Base-by-base conservation (phyloP, 371 early-diverging fungal species). In the Mucor indicus region DNA sequence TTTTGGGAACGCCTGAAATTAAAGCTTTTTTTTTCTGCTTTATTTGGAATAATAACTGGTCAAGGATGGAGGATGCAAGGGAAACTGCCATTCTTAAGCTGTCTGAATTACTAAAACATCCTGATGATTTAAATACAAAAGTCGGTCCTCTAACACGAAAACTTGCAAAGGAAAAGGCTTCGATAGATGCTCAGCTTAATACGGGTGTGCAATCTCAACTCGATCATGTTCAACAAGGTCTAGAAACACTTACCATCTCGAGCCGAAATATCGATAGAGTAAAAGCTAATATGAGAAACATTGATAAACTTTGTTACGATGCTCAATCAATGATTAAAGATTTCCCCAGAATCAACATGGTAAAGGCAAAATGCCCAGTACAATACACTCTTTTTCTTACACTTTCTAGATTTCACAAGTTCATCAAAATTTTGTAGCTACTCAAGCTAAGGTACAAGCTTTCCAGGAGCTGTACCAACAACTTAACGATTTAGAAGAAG, bases 181-280 rank as follows among this genome's bases (percentile, higher is more conserved):
- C 88, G 11, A 85, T 95, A 20, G 97, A 98, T 64, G 95, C 96
- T 17, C 97, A 96, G 60, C 81, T 98, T 27, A 93, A 91, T 58
- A 87, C 92, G 3, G 93, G 89, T 15, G 93, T 93, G 36, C 95
- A 96, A 67, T 70, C 84, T 30, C 95, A 93, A 64, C 83, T 96
- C 36, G 95, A 94, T 67, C 92, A 91, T 54, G 88, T 91, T 8
- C 89, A 90, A 56, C 84, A 86, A 50, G 96, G 95, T 21, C 65
- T 98, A 24, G 90, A 92, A 47, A 79, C 84, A 23, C 66, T 98
- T 29, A 67, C 69, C 19, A 53, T 74, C 6, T 86, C 91, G 6
- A 75, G 74, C 37, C 72, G 77, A 33, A 84, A 89, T 57, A 90
- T 89, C 22, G 61, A 71, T 9, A 62, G 70, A 16, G 81, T 95